A percentile compares a stretch with the other conserved stretches of the same genome.
phyloP scores from a whole-genome alignment of 192 early-diverging fungal genomes.

The Piromyces sp. region DNA sequence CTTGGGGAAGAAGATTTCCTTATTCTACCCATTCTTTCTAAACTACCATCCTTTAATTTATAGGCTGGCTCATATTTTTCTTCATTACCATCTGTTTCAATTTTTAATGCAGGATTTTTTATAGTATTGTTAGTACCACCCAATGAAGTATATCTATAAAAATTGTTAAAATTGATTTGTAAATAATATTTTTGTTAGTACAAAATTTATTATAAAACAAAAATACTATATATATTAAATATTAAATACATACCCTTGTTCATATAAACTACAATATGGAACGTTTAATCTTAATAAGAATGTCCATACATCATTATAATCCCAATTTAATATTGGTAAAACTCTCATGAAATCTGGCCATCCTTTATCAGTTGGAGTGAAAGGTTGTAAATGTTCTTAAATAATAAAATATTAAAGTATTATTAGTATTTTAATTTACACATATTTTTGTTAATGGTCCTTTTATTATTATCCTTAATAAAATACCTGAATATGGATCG shows the following conservation, averaged over 20 bases:
- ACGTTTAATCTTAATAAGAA: slow-evolving; percentile 43
- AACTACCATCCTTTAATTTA: slow-evolving; percentile 30
- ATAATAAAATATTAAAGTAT: too few relatives aligned
- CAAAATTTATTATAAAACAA: too few relatives aligned
- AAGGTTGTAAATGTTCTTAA: slow-evolving; percentile 16
- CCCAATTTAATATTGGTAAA: slow-evolving; percentile 83
- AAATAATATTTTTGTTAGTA: too few relatives aligned
- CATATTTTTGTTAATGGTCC: too few relatives aligned
- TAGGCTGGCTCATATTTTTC: slow-evolving; percentile 45
- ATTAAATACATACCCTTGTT: slow-evolving; percentile 58
- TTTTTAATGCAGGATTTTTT: slow-evolving; percentile 61
- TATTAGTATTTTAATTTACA: too few relatives aligned
- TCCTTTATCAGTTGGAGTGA: slow-evolving; percentile 53
- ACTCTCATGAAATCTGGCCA: slow-evolving; percentile 87
- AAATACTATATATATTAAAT: too few relatives aligned
- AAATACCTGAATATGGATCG: slow-evolving; percentile 23
- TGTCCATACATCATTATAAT: slow-evolving; percentile 68
- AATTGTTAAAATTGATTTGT: too few relatives aligned
- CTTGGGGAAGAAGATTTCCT: slow-evolving; percentile 1
- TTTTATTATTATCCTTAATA: too few relatives aligned
- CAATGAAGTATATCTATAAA: slow-evolving; percentile 82
- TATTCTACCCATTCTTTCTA: slow-evolving; percentile 47
- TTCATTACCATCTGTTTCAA: slow-evolving; percentile 9
- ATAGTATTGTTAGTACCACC: slow-evolving; percentile 67
- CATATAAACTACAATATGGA: slow-evolving; percentile 77